These are phyloP conservation scores for Phytophthora meadii DNA, from an alignment of 352 stramenopile species.

Conservation along the genomic window DNA sequence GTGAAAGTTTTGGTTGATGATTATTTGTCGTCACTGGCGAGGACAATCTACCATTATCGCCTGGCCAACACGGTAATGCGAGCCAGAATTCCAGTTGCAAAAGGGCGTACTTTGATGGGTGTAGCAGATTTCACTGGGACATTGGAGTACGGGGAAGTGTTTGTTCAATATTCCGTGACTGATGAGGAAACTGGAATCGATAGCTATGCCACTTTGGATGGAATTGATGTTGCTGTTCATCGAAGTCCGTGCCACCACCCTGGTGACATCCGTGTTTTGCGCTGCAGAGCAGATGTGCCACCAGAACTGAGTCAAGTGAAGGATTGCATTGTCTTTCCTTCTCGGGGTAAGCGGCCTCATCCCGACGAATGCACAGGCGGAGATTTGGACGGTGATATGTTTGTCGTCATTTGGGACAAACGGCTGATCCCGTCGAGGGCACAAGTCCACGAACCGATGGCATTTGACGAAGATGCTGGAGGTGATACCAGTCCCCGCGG, in stretches of 20 bases:
- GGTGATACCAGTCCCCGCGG: slow-evolving; percentile 18
- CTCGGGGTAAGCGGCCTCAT: slow-evolving; percentile 66
- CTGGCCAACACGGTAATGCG: slow-evolving; percentile 74
- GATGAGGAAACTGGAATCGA: slow-evolving; percentile 34
- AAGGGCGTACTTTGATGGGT: slow-evolving; percentile 77
- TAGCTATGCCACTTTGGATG: slow-evolving; percentile 39
- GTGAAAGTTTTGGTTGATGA: slow-evolving; percentile 53
- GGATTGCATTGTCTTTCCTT: slow-evolving; percentile 85
- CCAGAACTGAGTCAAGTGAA: slow-evolving; percentile 49
- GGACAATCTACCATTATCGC: slow-evolving; percentile 72
- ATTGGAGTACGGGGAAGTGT: slow-evolving; percentile 75
- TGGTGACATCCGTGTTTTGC: slow-evolving; percentile 74
- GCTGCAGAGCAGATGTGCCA: slow-evolving; percentile 60
- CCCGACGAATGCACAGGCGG: slow-evolving; percentile 83
- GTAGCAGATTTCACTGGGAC: slow-evolving; percentile 83
- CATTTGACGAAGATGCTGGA: slow-evolving; percentile 39
- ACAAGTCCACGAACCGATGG: slow-evolving; percentile 58
- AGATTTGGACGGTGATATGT: slow-evolving; percentile 85
- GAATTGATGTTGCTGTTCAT: slow-evolving; percentile 68
- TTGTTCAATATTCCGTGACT: slow-evolving; percentile 74
- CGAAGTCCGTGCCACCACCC: slow-evolving; percentile 82
- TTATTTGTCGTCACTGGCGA: slow-evolving; percentile 60
- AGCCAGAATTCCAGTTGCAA: slow-evolving; percentile 74
- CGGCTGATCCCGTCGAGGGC: slow-evolving; percentile 59
- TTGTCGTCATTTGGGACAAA: slow-evolving; percentile 86